Evolutionary conservation across 2,329 filamentous ascomycete genomes (phyloP).

Genomic region (Grosmannia huntii): DNA sequence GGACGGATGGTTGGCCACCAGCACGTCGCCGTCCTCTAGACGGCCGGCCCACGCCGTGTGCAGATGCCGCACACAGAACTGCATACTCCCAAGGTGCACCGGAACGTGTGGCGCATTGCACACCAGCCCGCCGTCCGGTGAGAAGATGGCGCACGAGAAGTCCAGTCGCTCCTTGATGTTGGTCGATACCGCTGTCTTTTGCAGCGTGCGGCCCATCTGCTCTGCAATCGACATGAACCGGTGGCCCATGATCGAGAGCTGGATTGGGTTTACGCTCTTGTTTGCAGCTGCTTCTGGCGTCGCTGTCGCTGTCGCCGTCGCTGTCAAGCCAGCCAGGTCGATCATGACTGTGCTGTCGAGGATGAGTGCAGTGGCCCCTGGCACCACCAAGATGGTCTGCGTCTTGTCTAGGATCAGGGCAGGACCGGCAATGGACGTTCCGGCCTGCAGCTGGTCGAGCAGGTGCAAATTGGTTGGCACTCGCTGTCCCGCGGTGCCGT

Average conservation of each 20-base stretch:
- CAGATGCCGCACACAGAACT: conserved; percentile 67
- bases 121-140: conserved; percentile 59
- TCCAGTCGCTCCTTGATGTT: conserved; percentile 76
- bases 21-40: conserved; percentile 64
- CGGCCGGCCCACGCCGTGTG: conserved; percentile 68
- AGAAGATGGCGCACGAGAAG: conserved; percentile 72
- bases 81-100: conserved; percentile 72
- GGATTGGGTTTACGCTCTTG: conserved; percentile 41
- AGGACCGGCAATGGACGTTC: conserved; percentile 31
- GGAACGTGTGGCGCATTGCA: conserved; percentile 73
- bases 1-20: conserved; percentile 69
- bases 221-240: conserved; percentile 60
- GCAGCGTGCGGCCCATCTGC: conserved; percentile 59
- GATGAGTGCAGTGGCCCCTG: conserved; percentile 47
- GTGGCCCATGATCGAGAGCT: conserved; percentile 67
- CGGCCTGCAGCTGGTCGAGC: not conserved
- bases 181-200: conserved; percentile 69
- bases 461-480: not conserved
- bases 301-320: conserved; percentile 32
- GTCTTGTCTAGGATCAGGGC: conserved; percentile 55
- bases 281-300: conserved; percentile 43
- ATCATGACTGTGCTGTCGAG: conserved; percentile 63
- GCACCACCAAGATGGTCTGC: conserved; percentile 59
- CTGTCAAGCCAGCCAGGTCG: conserved; percentile 12
- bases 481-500: not conserved